Evolutionary conservation across 2,329 filamentous ascomycete genomes (phyloP).

Genomic region (Botrytis hyacinthi): DNA sequence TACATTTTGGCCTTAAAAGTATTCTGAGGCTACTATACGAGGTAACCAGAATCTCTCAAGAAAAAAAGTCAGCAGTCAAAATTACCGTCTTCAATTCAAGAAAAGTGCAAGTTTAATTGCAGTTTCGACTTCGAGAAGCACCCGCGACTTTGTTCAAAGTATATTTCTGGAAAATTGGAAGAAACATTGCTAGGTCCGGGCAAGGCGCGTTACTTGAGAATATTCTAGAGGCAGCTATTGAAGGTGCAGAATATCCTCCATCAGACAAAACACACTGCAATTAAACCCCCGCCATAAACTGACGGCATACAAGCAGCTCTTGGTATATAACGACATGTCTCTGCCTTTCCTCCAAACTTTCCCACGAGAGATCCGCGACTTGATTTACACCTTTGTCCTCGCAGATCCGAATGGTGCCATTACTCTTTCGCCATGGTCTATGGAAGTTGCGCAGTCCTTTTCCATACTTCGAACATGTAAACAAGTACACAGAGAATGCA

Average conservation of each 20-base stretch:
- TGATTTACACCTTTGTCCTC: constrained; percentile 35
- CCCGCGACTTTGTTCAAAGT: background rate
- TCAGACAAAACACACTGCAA: background rate
- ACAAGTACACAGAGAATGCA: constrained; percentile 36
- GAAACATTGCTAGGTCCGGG: background rate
- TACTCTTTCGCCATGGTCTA: constrained; percentile 33
- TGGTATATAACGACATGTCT: constrained; percentile 22
- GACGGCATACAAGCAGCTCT: background rate
- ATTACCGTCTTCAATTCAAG: background rate
- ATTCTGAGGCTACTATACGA: background rate
- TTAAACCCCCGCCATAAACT: too few relatives aligned
- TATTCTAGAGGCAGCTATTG: background rate
- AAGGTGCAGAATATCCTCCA: background rate
- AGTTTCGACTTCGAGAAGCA: background rate
- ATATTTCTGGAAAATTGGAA: background rate
- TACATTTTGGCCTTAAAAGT: background rate
- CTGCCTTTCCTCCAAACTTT: constrained; percentile 30
- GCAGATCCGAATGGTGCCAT: constrained; percentile 29
- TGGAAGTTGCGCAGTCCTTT: constrained; percentile 32
- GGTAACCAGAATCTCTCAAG: background rate
- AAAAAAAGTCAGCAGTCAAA: background rate
- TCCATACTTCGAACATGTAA: constrained; percentile 36
- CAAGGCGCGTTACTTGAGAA: background rate
- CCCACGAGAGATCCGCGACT: constrained; percentile 36
- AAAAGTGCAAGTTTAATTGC: background rate